These are phyloP conservation scores for Eimeria mitis DNA, from an alignment of 169 alveolate species.

Conservation along the genomic window DNA sequence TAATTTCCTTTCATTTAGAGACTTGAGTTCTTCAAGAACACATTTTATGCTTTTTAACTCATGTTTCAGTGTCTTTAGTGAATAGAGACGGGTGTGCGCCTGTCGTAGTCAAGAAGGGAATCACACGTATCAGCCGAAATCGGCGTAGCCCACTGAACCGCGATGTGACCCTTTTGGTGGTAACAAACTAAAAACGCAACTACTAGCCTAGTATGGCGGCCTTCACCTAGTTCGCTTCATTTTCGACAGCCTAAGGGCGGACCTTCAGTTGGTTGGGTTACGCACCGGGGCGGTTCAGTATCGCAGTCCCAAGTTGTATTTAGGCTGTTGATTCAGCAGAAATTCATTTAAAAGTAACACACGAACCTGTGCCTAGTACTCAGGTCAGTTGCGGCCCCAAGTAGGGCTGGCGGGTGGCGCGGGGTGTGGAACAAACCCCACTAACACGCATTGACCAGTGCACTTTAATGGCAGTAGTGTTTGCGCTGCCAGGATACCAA, in stretches of 20 bases:
- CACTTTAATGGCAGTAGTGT: not conserved
- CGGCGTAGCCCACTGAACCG: too few relatives aligned
- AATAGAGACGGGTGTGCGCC: too few relatives aligned
- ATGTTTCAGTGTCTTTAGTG: too few relatives aligned
- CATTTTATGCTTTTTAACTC: too few relatives aligned
- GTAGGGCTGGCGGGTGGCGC: not conserved
- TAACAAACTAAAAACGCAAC: not conserved
- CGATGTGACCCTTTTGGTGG: not conserved
- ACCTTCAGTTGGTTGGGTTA: not conserved
- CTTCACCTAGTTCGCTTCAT: not conserved
- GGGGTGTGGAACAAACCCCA: not conserved
- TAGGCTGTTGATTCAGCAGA: not conserved
- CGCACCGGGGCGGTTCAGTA: not conserved
- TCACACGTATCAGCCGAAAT: too few relatives aligned
- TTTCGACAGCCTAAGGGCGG: not conserved
- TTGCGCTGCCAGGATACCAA: not conserved
- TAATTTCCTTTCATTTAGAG: too few relatives aligned
- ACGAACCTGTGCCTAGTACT: not conserved
- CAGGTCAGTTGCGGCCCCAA: not conserved
- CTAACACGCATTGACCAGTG: not conserved
- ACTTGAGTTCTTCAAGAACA: too few relatives aligned
- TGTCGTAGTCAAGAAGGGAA: too few relatives aligned
- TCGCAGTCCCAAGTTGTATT: not conserved
- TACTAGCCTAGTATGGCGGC: not conserved
- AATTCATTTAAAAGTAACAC: not conserved